These are phyloP conservation scores for Tylopilus sp. DNA, from an alignment of 768 basidiomycete species.

Conservation along the genomic window DNA sequence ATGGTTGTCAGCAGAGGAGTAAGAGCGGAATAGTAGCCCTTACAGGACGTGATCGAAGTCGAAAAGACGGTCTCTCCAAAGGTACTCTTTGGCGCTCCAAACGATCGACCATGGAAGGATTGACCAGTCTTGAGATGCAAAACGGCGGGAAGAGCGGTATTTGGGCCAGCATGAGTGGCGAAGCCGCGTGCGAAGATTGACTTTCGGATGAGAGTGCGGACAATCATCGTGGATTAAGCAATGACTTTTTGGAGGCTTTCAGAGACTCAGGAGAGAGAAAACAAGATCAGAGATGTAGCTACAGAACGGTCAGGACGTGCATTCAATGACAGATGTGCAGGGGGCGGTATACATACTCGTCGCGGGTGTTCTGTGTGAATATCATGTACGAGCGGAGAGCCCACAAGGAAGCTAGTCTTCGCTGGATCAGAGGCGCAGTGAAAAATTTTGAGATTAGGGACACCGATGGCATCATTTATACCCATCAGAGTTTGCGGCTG, in stretches of 20 bases:
- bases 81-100: constrained; percentile 82
- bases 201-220: constrained; percentile 49
- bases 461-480: constrained; percentile 10
- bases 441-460: background rate
- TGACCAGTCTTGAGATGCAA: constrained; percentile 94
- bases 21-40: constrained; percentile 27
- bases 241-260: constrained; percentile 22
- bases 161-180: constrained; percentile 59
- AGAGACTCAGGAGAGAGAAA: constrained; percentile 60
- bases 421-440: background rate
- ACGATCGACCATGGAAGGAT: constrained; percentile 84
- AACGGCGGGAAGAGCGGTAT: constrained; percentile 61
- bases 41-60: constrained; percentile 97
- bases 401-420: constrained; percentile 1
- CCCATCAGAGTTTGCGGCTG: constrained; percentile 16
- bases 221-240: constrained; percentile 46
- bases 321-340: too few species aligned
- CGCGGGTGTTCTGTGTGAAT: constrained; percentile 83
- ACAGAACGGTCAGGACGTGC: constrained; percentile 23
- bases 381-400: constrained; percentile 55
- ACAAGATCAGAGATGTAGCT: constrained; percentile 92
- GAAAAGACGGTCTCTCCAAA: constrained; percentile 99
- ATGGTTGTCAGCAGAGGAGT: constrained; percentile 10
- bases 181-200: constrained; percentile 55
- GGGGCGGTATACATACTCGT: constrained; percentile 59